These are phyloP conservation scores for Kwoniella sp. DNA, from an alignment of 768 basidiomycete genomes.

Conservation along the genomic window DNA sequence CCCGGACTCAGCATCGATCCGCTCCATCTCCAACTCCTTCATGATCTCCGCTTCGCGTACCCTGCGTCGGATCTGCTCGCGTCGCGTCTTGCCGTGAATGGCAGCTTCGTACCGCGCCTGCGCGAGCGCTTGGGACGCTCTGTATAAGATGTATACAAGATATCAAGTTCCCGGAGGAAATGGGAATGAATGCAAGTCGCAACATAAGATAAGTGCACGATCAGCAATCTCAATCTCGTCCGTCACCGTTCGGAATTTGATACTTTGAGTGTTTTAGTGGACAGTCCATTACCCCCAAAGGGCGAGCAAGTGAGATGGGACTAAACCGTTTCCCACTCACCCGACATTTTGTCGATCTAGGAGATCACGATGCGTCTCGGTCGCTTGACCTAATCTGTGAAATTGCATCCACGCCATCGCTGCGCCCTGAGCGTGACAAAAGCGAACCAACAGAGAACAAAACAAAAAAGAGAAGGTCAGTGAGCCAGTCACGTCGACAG, in stretches of 20 bases:
- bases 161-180: too few relatives aligned
- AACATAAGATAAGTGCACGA: too few relatives aligned
- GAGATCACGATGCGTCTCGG: slow-evolving; percentile 32
- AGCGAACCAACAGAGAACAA: too few relatives aligned
- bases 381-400: slow-evolving; percentile 38
- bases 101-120: slow-evolving; percentile 52
- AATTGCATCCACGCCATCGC: slow-evolving; percentile 48
- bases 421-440: slow-evolving; percentile 26
- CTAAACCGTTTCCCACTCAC: slow-evolving; percentile 24
- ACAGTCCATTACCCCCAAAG: too few relatives aligned
- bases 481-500: too few relatives aligned
- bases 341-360: slow-evolving; percentile 43
- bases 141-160: too few relatives aligned
- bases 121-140: slow-evolving; percentile 52
- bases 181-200: slow-evolving; percentile 4
- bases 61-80: slow-evolving; percentile 49
- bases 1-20: slow-evolving; percentile 22
- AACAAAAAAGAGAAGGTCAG: too few relatives aligned
- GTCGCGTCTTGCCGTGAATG: slow-evolving; percentile 43
- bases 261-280: too few relatives aligned
- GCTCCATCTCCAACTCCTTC: slow-evolving; percentile 44
- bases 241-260: too few relatives aligned
- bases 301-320: not conserved
- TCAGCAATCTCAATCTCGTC: too few relatives aligned
- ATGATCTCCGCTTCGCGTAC: slow-evolving; percentile 46